These are phyloP conservation scores for Fusarium sp. DNA, from an alignment of 2,329 filamentous ascomycete genomes.

Conservation along the genomic window DNA sequence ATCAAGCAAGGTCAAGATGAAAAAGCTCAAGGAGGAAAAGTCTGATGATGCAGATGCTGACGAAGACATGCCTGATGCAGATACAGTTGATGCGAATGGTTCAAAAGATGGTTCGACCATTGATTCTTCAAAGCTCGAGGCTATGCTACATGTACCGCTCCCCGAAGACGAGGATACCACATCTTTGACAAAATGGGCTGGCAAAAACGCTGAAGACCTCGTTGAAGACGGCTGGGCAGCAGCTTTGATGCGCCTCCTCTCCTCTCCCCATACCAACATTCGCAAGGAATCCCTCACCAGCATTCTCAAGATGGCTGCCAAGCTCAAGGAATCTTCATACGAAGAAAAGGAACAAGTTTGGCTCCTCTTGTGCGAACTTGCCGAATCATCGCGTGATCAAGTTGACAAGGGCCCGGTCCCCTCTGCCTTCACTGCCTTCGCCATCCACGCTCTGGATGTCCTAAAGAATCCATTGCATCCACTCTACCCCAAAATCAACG, in stretches of 20 bases:
- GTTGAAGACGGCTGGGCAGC: slow-evolving; percentile 79
- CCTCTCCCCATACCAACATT: slow-evolving; percentile 77
- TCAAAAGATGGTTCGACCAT: slow-evolving; percentile 33
- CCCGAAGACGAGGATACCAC: slow-evolving; percentile 59
- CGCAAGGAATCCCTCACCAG: slow-evolving; percentile 79
- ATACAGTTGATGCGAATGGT: not conserved
- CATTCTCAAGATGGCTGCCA: slow-evolving; percentile 70
- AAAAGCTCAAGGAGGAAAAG: slow-evolving; percentile 31
- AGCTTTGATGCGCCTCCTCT: slow-evolving; percentile 77
- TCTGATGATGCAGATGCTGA: slow-evolving; percentile 14
- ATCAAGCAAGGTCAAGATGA: slow-evolving; percentile 38
- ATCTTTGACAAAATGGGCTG: slow-evolving; percentile 71
- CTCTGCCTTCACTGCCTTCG: slow-evolving; percentile 79
- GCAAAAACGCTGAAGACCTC: slow-evolving; percentile 80
- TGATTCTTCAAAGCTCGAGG: slow-evolving; percentile 57
- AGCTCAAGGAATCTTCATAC: slow-evolving; percentile 73
- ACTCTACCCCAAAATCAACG: slow-evolving; percentile 87
- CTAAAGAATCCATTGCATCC: slow-evolving; percentile 80
- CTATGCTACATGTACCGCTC: slow-evolving; percentile 61
- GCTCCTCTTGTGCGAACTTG: slow-evolving; percentile 80
- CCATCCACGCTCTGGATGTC: slow-evolving; percentile 73
- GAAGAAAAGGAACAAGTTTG: slow-evolving; percentile 81
- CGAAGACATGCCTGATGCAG: slow-evolving; percentile 31
- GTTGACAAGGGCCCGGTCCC: slow-evolving; percentile 70
- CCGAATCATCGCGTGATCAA: slow-evolving; percentile 72